Evolutionary conservation across 2,329 filamentous ascomycete genomes (phyloP), one percentile per base, ranked within the genome.

Genomic region (Aspergillus hortae): DNA sequence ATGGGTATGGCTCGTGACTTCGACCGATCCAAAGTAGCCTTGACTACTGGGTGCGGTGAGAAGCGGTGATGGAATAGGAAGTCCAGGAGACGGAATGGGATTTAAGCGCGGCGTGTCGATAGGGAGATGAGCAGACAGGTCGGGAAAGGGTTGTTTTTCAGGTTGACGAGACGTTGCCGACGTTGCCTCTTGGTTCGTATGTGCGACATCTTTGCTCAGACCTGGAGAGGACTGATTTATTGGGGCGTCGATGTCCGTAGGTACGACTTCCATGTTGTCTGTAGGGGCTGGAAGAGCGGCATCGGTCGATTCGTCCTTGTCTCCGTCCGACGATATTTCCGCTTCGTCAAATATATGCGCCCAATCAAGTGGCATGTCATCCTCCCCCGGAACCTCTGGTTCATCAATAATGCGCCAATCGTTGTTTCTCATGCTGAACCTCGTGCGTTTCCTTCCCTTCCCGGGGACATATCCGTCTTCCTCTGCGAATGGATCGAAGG

Each of bases 321-420:
- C 27, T 33, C 33, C 53, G 43, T 46, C 35, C 55, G 17, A 30
- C 27, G 27, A 30, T 10, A 30, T 51, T 27, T 45, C 57, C 2
- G 63, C 61, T 19, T 61, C 62, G 35, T 65, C 62, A 40, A 68
- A 56, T 30, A 60, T 61, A 50, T 58, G 55, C 35, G 62, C 60
- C 66, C 61, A 68, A 33, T 66, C 68, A 55, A 36, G 55, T 40
- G 43, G 59, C 12, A 41, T 52, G 38, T 56, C 79, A 71, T 32
- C 77, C 79, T 62, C 87, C 81, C 2, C 48, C 0, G 89, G 88
- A 48, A 86, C 92, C 6, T 84, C 85, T 1, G 88, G 87, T 51
- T 83, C 80, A 62, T 86, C 88, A 19, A 79, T 78, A 62, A 92
- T 88, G 56, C 81, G 85, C 92, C 92, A 96, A 25, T 82, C 77